Evolutionary conservation across 768 basidiomycete species (phyloP).

Genomic region (Lactifluus echinatus): DNA sequence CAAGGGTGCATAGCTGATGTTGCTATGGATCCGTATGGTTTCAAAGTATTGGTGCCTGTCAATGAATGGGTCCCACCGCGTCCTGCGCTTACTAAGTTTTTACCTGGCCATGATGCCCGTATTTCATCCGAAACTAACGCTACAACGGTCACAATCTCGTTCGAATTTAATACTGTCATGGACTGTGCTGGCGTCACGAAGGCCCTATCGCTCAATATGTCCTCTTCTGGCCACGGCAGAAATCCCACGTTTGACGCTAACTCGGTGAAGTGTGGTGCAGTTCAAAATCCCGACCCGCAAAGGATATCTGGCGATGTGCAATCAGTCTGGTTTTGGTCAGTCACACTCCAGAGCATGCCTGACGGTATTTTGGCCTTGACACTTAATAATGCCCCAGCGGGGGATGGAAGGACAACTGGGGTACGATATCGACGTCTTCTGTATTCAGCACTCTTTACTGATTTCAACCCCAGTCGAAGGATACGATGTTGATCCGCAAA

Average conservation of each 20-base stretch:
- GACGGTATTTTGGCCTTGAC: slow-evolving; percentile 78
- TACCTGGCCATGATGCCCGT: slow-evolving; percentile 82
- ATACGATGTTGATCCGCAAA: slow-evolving; percentile 77
- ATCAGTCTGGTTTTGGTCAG: slow-evolving; percentile 67
- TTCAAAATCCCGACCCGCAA: slow-evolving; percentile 42
- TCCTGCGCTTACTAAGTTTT: slow-evolving; percentile 70
- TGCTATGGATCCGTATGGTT: slow-evolving; percentile 65
- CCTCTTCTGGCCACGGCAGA: slow-evolving; percentile 54
- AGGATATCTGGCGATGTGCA: slow-evolving; percentile 44
- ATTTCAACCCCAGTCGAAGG: slow-evolving; percentile 38
- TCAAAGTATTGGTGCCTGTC: slow-evolving; percentile 70
- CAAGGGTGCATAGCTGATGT: slow-evolving; percentile 65
- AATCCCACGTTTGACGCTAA: slow-evolving; percentile 44
- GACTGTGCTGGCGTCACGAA: slow-evolving; percentile 57
- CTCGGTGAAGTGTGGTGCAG: slow-evolving; percentile 37
- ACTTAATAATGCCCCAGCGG: slow-evolving; percentile 46
- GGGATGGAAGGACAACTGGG: slow-evolving; percentile 39
- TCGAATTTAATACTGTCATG: slow-evolving; percentile 80
- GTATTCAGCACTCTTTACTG: background rate
- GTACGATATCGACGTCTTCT: slow-evolving; percentile 32
- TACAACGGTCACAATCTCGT: slow-evolving; percentile 49
- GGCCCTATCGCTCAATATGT: slow-evolving; percentile 58
- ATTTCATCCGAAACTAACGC: slow-evolving; percentile 39
- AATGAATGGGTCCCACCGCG: slow-evolving; percentile 59
- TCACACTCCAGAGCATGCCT: slow-evolving; percentile 62